Conservation (phyloP, 768 basidiomycete genomes). For the Daedaleopsis sinensis region DNA sequence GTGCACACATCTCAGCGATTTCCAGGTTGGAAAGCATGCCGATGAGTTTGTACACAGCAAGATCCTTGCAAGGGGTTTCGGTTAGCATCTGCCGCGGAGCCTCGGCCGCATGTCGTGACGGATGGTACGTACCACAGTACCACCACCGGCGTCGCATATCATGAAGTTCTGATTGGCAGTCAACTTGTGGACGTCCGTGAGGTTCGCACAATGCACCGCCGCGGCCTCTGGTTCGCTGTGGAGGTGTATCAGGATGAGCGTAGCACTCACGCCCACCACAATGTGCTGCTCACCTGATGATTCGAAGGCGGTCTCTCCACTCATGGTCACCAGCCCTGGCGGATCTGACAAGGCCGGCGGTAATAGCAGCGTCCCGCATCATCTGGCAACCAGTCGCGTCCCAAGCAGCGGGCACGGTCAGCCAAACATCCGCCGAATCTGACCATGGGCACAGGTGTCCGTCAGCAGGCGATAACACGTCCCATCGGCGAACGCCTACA, state of each 20-base stretch:
- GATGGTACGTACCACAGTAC: constrained; percentile 57
- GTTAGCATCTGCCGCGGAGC: neutral
- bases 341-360: constrained; percentile 77
- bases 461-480: constrained; percentile 5
- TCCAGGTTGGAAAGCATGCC: constrained; percentile 82
- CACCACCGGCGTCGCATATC: constrained; percentile 88
- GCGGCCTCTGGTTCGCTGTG: constrained; percentile 78
- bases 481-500: constrained; percentile 26
- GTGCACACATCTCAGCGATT: constrained; percentile 88
- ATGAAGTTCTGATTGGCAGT: constrained; percentile 84
- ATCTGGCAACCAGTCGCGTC: constrained; percentile 83
- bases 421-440: constrained; percentile 85
- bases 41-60: constrained; percentile 63
- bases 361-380: constrained; percentile 85
- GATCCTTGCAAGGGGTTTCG: constrained; percentile 34
- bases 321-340: constrained; percentile 66
- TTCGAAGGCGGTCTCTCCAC: constrained; percentile 82
- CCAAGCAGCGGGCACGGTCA: constrained; percentile 92
- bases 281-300: constrained; percentile 61
- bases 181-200: constrained; percentile 79
- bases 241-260: constrained; percentile 3
- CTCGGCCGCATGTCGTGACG: neutral
- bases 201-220: constrained; percentile 86
- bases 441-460: neutral
- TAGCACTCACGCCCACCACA: neutral